phyloP scores from a whole-genome alignment of 208 protist genomes.

The Trypanosoma platydactyli region DNA sequence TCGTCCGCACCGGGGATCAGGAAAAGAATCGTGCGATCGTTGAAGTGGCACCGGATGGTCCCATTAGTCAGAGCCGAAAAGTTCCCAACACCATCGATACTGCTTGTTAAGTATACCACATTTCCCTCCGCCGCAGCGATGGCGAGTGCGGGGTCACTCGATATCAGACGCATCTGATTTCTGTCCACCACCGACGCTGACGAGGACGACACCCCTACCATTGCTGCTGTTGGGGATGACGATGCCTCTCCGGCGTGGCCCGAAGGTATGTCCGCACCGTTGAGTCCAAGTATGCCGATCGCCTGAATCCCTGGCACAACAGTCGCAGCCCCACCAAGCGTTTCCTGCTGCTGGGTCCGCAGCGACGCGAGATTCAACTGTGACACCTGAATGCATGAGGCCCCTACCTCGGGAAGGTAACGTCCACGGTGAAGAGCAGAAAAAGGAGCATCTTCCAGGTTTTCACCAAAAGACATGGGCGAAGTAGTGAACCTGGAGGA shows the following conservation, averaged over 20 bases:
- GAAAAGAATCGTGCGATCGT: conserved; percentile 76
- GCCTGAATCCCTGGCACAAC: background rate
- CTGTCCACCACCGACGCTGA: conserved; percentile 28
- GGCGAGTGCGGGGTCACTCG: conserved; percentile 19
- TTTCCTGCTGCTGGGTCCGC: conserved; percentile 18
- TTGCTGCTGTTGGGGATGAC: background rate
- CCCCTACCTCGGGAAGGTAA: conserved; percentile 36
- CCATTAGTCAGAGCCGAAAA: conserved; percentile 86
- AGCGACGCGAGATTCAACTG: conserved; percentile 39
- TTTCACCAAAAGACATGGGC: conserved; percentile 25
- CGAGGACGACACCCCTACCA: background rate
- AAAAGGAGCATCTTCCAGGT: conserved; percentile 28
- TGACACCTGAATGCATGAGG: conserved; percentile 48
- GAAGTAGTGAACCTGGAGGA: conserved; percentile 2
- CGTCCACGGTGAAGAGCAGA: conserved; percentile 27
- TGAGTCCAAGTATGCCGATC: background rate
- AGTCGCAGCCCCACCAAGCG: background rate
- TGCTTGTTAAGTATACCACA: conserved; percentile 59
- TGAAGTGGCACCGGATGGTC: conserved; percentile 70
- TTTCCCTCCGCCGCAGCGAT: conserved; percentile 23
- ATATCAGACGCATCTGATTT: conserved; percentile 21
- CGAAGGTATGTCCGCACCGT: background rate
- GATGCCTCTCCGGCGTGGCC: background rate
- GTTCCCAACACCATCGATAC: conserved; percentile 71
- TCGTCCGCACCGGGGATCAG: conserved; percentile 67